Conservation (phyloP, 352 stramenopile species). For the Phytophthora brassicae region DNA sequence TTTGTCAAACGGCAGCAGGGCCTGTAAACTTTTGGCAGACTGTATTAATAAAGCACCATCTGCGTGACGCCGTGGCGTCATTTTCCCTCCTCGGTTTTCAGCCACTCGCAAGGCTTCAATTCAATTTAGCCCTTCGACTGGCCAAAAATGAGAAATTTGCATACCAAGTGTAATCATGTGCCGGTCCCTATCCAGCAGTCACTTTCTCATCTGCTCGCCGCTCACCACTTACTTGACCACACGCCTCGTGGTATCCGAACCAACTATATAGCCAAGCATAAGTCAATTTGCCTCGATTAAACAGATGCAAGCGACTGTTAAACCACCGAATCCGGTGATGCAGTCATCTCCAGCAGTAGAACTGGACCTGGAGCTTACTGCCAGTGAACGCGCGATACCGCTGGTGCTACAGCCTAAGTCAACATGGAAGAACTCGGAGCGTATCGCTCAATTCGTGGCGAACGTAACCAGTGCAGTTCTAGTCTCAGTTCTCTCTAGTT, state of each 20-base stretch:
- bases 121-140: not conserved
- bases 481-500: constrained; percentile 46
- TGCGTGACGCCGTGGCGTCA: constrained; percentile 13
- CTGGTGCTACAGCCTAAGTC: constrained; percentile 26
- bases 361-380: constrained; percentile 21
- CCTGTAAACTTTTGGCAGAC: too few species aligned
- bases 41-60: too few species aligned
- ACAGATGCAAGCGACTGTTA: constrained; percentile 14
- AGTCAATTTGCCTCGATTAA: constrained; percentile 3
- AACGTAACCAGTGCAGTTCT: constrained; percentile 63
- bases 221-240: constrained; percentile 10
- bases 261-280: not conserved
- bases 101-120: constrained; percentile 4
- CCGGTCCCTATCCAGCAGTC: not conserved
- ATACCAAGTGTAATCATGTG: not conserved
- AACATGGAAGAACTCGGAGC: constrained; percentile 69
- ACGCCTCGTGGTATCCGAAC: not conserved
- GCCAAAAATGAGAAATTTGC: constrained; percentile 23
- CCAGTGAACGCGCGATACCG: constrained; percentile 15
- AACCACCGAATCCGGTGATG: not conserved
- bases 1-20: too few species aligned
- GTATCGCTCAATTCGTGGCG: constrained; percentile 67
- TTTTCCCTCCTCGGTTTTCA: constrained; percentile 12
- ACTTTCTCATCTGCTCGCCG: constrained; percentile 14
- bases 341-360: not conserved